Evolutionary conservation across 495 filamentous ascomycete species (phyloP).

Genomic region (Penicillium subrubescens): DNA sequence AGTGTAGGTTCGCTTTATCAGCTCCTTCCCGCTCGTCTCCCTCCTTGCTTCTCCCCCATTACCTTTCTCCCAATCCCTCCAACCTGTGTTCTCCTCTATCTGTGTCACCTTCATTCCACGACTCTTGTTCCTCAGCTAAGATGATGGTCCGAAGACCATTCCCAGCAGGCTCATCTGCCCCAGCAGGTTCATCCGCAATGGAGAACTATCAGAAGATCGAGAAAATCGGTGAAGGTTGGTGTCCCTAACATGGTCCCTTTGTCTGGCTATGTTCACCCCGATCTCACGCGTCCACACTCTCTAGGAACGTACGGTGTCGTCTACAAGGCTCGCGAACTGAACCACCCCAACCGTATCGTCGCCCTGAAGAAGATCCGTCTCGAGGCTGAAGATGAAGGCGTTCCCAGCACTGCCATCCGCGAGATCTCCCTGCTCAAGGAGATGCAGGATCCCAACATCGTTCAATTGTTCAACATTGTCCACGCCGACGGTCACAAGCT

Average conservation of each 20-base stretch:
- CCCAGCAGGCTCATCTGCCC: constrained; percentile 13
- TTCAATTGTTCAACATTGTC: constrained; percentile 89
- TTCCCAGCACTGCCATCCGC: constrained; percentile 93
- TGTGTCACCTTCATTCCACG: constrained; percentile 7
- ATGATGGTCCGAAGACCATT: background rate
- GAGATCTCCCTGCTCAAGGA: constrained; percentile 97
- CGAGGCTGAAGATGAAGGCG: constrained; percentile 95
- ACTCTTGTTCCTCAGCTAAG: constrained; percentile 15
- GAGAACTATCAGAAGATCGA: constrained; percentile 99
- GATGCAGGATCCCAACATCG: constrained; percentile 95
- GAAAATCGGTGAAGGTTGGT: constrained; percentile 95
- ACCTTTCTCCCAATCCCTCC: constrained; percentile 18
- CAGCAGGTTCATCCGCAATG: constrained; percentile 55
- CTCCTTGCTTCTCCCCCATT: constrained; percentile 1
- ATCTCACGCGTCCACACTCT: constrained; percentile 17
- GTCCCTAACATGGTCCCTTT: constrained; percentile 1
- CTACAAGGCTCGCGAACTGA: constrained; percentile 86
- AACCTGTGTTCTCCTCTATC: constrained; percentile 18
- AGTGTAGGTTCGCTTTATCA: background rate
- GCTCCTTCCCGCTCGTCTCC: constrained; percentile 2
- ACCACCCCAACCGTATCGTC: constrained; percentile 77
- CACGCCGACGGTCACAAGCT: constrained; percentile 96
- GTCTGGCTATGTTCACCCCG: background rate
- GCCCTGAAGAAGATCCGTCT: constrained; percentile 98
- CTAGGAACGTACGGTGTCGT: constrained; percentile 90